phyloP scores from a whole-genome alignment of 108 stramenopile genomes.

The Cyclotella baltica region DNA sequence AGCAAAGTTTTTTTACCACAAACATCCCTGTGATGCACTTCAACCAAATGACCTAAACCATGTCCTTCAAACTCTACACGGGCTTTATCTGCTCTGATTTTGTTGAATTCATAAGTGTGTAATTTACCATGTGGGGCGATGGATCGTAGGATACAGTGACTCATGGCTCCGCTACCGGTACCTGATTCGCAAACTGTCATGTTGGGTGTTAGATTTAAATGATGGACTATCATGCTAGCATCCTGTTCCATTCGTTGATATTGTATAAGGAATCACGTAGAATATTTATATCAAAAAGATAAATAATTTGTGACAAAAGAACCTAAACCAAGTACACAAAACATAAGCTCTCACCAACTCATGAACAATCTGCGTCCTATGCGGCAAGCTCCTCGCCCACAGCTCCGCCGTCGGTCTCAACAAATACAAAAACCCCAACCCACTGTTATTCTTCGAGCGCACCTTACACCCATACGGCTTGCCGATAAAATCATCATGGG shows the following conservation, averaged over 20 bases:
- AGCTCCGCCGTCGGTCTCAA: conserved; percentile 93
- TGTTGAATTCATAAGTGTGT: conserved; percentile 95
- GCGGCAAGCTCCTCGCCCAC: conserved; percentile 84
- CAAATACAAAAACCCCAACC: conserved; percentile 82
- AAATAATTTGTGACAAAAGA: not conserved
- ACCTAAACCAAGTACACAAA: not conserved
- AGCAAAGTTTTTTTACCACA: conserved; percentile 66
- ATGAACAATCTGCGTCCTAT: conserved; percentile 95
- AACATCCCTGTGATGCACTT: conserved; percentile 82
- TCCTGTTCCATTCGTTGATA: conserved; percentile 61
- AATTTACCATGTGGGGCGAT: conserved; percentile 90
- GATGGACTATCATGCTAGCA: conserved; percentile 80
- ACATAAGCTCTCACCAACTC: conserved; percentile 51
- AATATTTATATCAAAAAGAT: not conserved
- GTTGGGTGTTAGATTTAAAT: conserved; percentile 88
- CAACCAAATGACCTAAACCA: conserved; percentile 78
- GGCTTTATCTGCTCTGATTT: conserved; percentile 83
- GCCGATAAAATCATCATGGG: conserved; percentile 90
- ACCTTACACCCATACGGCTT: conserved; percentile 88
- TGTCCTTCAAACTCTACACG: conserved; percentile 82
- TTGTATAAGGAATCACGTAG: not conserved
- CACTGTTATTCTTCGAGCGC: conserved; percentile 75
- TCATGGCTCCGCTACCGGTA: conserved; percentile 92
- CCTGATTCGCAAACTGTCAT: conserved; percentile 90
- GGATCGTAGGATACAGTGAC: conserved; percentile 80